Evolutionary conservation across 1,139 yeast genomes (phyloP), one percentile per base, ranked within the genome.

Genomic region (Scheffersomyces lignicola): DNA sequence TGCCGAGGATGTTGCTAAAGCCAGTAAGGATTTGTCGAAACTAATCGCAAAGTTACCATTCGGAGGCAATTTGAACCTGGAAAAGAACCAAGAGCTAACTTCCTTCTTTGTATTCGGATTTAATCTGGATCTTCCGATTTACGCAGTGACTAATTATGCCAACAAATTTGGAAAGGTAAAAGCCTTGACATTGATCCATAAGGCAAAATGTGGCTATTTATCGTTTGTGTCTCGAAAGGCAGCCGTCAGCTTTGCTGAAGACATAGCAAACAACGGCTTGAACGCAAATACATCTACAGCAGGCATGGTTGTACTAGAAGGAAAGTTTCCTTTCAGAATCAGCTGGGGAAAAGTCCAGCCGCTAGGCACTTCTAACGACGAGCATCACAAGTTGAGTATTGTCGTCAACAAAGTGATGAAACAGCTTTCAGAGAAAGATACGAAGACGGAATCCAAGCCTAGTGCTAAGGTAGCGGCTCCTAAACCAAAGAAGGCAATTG

Each of bases 31-130:
- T 27, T 60, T 80, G 1, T 56, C 75, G 9, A 76, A 71, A 45
- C 49, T 78, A 2, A 58, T 80, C 13, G 59, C 76, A 20, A 73
- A 71, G 44, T 60, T 83, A 9, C 92, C 92, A 0, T 73, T 83
- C 43, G 86, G 86, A 0, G 41, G 38, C 16, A 36, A 33, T 37
- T 32, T 44, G 14, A 39, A 42, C 7, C 65, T 69, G 12, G 48
- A 80, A 3, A 42, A 44, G 1, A 52, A 58, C 0, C 60, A 66
- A 0, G 81, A 81, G 1, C 46, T 75, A 15, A 67, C 69, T 29
- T 69, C 88, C 0, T 71, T 87, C 34, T 85, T 86, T 53, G 54
- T 87, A n/a, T 83, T 81, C 58, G 95, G 95, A 0, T 64, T 85
- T 16, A 77, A 72, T 32, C 76, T 76, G 11, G 78, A 76, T n/a